Base-by-base conservation (phyloP, 1,284 basidiomycete genomes). In the Cutaneotrichosporon spelunceum region DNA sequence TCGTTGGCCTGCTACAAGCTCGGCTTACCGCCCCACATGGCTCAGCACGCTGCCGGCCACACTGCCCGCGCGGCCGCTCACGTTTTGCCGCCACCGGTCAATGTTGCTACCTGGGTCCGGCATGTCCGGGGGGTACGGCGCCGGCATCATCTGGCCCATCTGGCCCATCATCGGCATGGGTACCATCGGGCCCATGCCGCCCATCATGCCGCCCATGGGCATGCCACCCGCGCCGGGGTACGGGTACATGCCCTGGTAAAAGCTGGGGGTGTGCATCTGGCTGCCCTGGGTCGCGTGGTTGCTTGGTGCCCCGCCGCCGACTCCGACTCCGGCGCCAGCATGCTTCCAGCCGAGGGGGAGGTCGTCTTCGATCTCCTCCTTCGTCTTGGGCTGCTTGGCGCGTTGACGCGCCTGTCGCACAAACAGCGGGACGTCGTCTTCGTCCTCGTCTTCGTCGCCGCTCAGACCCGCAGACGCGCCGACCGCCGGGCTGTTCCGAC, bases 301-400 rank as follows among this genome's bases (percentile, higher is more conserved):
- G 13, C 23, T 33, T n/a, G n/a, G n/a, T n/a, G n/a, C n/a, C n/a
- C n/a, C n/a, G n/a, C n/a, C n/a, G n/a, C n/a, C n/a, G n/a, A n/a
- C n/a, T n/a, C n/a, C n/a, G n/a, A n/a, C n/a, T 10, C 21, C 33
- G 4, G 6, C 21, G 19, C 66, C 67, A 8, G 70, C 70, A 53
- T 73, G 70, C 60, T 75, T 73, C 66, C 69, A 74, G 1, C 68
- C 74, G 2, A 76, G 64, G 2, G 74, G 74, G 9, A 76, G 62
- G 62, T 76, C 73, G 66, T 76, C 74, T 52, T 75, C 74, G 11
- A 70, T 69, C 48, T 70, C 69, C 49, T 68, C 61, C 2, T 48
- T 54, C 0, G 53, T 63, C 61, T 62, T 58, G 26, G 48, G 24
- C 29, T 33, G 33, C 21, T 34, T 33, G 3, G 61, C 50, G 8